Evolutionary conservation across 495 filamentous ascomycete genomes (phyloP), one percentile per base, ranked within the genome.

Genomic region (Aspergillus cristatus): DNA sequence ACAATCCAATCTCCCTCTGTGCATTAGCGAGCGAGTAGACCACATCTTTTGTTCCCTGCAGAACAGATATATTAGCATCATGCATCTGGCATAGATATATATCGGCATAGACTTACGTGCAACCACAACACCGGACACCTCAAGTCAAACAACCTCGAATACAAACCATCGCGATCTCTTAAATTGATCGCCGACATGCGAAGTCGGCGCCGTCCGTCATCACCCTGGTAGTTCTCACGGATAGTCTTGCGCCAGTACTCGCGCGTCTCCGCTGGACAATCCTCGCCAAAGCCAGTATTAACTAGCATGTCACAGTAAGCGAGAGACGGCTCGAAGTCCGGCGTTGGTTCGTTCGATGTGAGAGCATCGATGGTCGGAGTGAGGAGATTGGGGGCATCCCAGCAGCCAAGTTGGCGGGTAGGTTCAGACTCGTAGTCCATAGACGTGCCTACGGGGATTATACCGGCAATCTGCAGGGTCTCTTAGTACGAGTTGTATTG

Each of bases 91-190:
- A n/a, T n/a, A n/a, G n/a, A n/a, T n/a, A n/a, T n/a, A n/a, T n/a
- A n/a, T n/a, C n/a, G n/a, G n/a, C n/a, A n/a, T n/a, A n/a, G n/a
- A 65, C 65, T 54, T 30, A 75, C 75, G 48, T 83, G 78, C 39
- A 82, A 44, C 78, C 78, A 84, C 32, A 70, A 63, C 6, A 82
- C 74, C 1, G 78, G 78, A 51, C 78, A 82, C 40, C 51, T 61
- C 18, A 82, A 58, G 57, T 81, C 72, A 13, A 57, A 50, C 16
- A 82, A 35, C 32, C 79, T 54, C 7, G 62, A 41, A 26, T 72
- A 57, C 35, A 84, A 55, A 12, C 77, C 76, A 50, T 82, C 79
- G 18, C 79, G 50, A 42, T 75, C 70, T 25, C 70, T 36, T 22
- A 84, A 53, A 43, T 70, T 74, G 35, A 66, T 67, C 7, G 66